Conservation (phyloP, 2,329 filamentous ascomycete species). For the Zymoseptoria brevis region DNA sequence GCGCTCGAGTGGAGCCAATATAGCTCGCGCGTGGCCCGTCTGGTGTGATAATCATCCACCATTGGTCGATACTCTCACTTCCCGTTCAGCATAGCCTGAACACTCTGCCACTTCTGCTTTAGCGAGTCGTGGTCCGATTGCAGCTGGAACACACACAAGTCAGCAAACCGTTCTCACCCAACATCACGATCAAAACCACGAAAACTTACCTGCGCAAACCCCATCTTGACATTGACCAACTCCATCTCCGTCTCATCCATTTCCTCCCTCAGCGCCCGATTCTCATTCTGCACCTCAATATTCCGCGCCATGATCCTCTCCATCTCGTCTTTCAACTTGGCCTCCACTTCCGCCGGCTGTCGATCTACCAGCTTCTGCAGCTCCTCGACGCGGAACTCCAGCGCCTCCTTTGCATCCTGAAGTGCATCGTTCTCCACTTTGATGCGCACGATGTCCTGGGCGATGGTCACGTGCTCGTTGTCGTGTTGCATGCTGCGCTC, state of each 20-base stretch:
- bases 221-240: constrained; percentile 89
- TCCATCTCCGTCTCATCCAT: constrained; percentile 87
- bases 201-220: constrained; percentile 76
- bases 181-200: neutral
- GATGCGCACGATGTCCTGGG: constrained; percentile 81
- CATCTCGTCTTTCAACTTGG: constrained; percentile 70
- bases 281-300: constrained; percentile 88
- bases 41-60: neutral
- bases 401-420: constrained; percentile 78
- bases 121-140: constrained; percentile 42
- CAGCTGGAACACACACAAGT: constrained; percentile 32
- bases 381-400: constrained; percentile 78
- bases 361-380: constrained; percentile 79
- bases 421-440: constrained; percentile 92
- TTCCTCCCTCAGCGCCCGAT: constrained; percentile 78
- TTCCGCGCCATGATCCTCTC: constrained; percentile 89
- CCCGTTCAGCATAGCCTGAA: constrained; percentile 37
- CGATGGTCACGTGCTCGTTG: constrained; percentile 80
- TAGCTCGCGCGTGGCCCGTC: neutral
- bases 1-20: neutral
- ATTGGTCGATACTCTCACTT: neutral
- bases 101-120: constrained; percentile 42
- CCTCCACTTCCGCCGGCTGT: constrained; percentile 80
- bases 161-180: neutral
- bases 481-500: constrained; percentile 83